Evolutionary conservation across 2,329 filamentous ascomycete species (phyloP).

Genomic region (Fusarium neocosmosporiellum): DNA sequence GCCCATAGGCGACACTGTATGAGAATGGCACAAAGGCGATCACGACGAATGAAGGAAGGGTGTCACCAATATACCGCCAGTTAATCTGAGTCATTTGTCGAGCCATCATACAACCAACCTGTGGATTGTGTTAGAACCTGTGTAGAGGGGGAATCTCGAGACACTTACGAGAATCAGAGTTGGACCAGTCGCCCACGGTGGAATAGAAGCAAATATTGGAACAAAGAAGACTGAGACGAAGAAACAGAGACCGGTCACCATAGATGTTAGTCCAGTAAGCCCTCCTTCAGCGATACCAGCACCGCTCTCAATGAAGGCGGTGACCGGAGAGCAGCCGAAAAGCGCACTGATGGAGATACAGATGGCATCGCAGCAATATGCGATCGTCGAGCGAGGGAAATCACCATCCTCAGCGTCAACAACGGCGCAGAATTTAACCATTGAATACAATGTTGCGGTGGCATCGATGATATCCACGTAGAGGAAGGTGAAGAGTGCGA

Average conservation of each 20-base stretch:
- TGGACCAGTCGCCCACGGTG: constrained; percentile 80
- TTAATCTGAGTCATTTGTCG: constrained; percentile 81
- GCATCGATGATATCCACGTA: constrained; percentile 81
- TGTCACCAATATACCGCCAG: constrained; percentile 83
- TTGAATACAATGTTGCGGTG: constrained; percentile 77
- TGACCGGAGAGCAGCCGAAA: constrained; percentile 74
- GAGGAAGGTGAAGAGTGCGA: constrained; percentile 79
- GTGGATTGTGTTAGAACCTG: background rate
- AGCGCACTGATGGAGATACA: constrained; percentile 75
- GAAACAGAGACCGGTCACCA: constrained; percentile 73
- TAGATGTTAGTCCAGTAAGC: constrained; percentile 74
- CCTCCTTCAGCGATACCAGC: constrained; percentile 78
- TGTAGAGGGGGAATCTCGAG: too few species aligned
- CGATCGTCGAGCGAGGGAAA: constrained; percentile 82
- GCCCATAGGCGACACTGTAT: constrained; percentile 83
- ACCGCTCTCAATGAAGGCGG: constrained; percentile 76
- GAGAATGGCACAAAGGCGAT: constrained; percentile 86
- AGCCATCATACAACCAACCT: constrained; percentile 82
- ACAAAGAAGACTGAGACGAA: constrained; percentile 76
- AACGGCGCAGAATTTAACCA: constrained; percentile 75
- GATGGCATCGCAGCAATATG: constrained; percentile 74
- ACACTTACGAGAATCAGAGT: constrained; percentile 71
- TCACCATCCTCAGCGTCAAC: constrained; percentile 73
- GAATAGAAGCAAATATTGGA: constrained; percentile 77
- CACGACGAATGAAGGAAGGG: constrained; percentile 81